A percentile compares a stretch with the other conserved stretches of the same genome.
Conservation (phyloP, 75 land plant species). For the Picea glauca region DNA sequence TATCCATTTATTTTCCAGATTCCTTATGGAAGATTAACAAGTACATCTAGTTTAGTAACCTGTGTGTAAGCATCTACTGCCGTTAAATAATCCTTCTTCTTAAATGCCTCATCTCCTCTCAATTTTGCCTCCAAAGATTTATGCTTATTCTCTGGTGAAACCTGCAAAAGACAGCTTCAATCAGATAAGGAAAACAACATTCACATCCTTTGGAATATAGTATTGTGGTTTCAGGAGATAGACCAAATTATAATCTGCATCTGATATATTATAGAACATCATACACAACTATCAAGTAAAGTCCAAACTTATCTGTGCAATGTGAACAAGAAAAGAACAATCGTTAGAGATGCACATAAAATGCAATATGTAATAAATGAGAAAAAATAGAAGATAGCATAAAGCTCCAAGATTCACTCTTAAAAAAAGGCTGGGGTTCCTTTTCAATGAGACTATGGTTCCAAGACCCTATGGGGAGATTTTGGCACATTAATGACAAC, state of each 20-base stretch:
- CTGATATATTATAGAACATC: not conserved
- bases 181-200: constrained; percentile 1
- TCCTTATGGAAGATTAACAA: not conserved
- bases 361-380: not conserved
- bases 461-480: too few relatives aligned
- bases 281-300: not conserved
- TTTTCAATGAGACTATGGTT: too few relatives aligned
- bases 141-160: constrained; percentile 63
- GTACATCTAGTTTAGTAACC: constrained; percentile 27
- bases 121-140: constrained; percentile 86
- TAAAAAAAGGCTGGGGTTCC: not conserved
- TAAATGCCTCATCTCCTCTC: constrained; percentile 89
- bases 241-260: not conserved
- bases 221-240: not conserved
- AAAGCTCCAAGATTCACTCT: not conserved
- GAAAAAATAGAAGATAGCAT: not conserved
- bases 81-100: constrained; percentile 55
- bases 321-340: not conserved
- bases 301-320: not conserved
- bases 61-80: constrained; percentile 99
- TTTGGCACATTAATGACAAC: too few relatives aligned
- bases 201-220: not conserved
- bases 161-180: constrained; percentile 31
- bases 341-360: not conserved
- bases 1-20: constrained; percentile 1